A percentile compares a stretch with the other conserved stretches of the same genome.
These are phyloP conservation scores for Cucurbita ficifolia DNA, from an alignment of 306 rosid genomes.

Conservation along the genomic window DNA sequence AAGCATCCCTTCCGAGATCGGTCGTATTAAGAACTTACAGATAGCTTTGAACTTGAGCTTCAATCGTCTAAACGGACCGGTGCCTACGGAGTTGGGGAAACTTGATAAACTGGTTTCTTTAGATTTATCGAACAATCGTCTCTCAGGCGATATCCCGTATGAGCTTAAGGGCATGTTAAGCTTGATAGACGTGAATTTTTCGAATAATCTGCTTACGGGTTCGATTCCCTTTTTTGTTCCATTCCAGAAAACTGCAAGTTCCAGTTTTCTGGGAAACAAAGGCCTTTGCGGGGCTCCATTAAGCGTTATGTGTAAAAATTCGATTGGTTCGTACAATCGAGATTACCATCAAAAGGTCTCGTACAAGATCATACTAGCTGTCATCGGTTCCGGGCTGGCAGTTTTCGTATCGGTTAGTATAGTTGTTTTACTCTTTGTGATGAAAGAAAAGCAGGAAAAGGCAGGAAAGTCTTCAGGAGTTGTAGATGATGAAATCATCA, in stretches of 20 bases:
- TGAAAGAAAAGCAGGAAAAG: constrained; percentile 79
- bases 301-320: constrained; percentile 43
- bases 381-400: constrained; percentile 81
- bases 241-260: constrained; percentile 78
- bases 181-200: constrained; percentile 93
- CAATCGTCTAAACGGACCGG: constrained; percentile 69
- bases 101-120: constrained; percentile 92
- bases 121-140: constrained; percentile 77
- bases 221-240: constrained; percentile 72
- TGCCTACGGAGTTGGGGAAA: constrained; percentile 73
- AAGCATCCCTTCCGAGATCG: constrained; percentile 58
- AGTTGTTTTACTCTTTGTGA: constrained; percentile 78
- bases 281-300: constrained; percentile 94
- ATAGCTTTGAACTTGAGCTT: constrained; percentile 88
- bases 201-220: constrained; percentile 69
- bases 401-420: constrained; percentile 73
- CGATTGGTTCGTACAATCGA: constrained; percentile 25
- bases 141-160: constrained; percentile 60
- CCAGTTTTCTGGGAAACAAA: constrained; percentile 65
- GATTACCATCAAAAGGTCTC: constrained; percentile 74
- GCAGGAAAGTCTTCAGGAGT: constrained; percentile 53
- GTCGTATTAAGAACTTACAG: constrained; percentile 90
- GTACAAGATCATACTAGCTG: constrained; percentile 72
- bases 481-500: constrained; percentile 32
- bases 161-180: constrained; percentile 93